Base-by-base conservation (phyloP, 208 protist species). In the Leptomonas seymouri region DNA sequence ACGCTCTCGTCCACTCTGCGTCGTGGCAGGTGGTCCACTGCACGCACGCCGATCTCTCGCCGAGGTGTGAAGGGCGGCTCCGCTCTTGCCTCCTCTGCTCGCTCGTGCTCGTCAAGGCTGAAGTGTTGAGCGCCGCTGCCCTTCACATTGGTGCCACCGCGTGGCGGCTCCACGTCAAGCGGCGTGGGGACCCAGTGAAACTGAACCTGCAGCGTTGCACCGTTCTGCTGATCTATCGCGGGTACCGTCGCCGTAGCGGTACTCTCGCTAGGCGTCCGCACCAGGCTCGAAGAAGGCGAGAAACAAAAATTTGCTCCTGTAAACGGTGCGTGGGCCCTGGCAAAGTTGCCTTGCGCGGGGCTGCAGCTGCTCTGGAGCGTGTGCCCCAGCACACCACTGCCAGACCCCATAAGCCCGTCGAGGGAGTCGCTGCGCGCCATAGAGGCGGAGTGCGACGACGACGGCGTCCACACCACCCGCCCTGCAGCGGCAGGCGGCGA, bases 331-430 rank as follows among this genome's bases (percentile, higher is more conserved):
- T 20, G 20, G 36, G 30, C 20, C 23, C 11, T 49, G 1, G 46
- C 27, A 34, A 39, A 34, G 31, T 16, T 36, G 25, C 44, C 30
- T 31, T 70, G 56, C 18, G 30, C 61, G 16, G 42, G 46, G 30
- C 71, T 76, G 45, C 55, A 76, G 49, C 71, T 76, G 63, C 71
- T 76, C 23, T 76, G 71, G 62, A 76, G 15, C 16, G 62, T 44
- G 54, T 76, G 56, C n/a, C 71, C 71, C 30, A 76, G 63, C 18
- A 76, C 45, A 14, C 63, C 71, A 28, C 63, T 30, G 36, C 48
- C 18, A 15, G 42, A 20, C 11, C 36, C 63, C 15, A 50, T 56
- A 34, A 71, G 56, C 1, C 49, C 62, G 28, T 70, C 71, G 18
- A 76, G 48, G 5, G 63, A 70, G 41, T 76, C 71, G 41, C 56